Evolutionary conservation across 2,329 filamentous ascomycete species (phyloP), one percentile per base, ranked within the genome.

Genomic region (Aspergillus thermomutatus): DNA sequence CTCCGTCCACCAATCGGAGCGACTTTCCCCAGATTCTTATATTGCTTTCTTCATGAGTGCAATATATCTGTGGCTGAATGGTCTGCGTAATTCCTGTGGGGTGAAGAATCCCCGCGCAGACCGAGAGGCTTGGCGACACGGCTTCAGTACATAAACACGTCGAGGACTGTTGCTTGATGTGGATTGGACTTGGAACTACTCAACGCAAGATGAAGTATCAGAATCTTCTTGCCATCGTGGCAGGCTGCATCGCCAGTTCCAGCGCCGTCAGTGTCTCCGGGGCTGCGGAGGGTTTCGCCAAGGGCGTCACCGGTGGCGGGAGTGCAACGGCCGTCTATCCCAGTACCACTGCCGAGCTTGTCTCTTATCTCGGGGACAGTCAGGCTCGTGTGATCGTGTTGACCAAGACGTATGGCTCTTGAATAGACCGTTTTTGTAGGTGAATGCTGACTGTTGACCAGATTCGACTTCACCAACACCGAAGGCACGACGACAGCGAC

Each of bases 291-390:
- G 80, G 80, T 55, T 82, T 82, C 57, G 80, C 79, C 17, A 70
- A 74, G 57, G 82, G 83, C 50, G 81, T 83, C 27, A 87, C 85
- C 19, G 85, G 85, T 40, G 85, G 85, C 65, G 84, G 83, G 53
- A 76, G 64, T 57, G 83, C 82, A 23, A 72, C 76, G 8, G 69
- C 82, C 27, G 82, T 82, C 19, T 82, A 83, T 63, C 84, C 84
- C 11, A 75, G 69, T 19, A 81, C 76, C 50, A 84, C 71, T 45
- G 77, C 73, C 25, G 77, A 88, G 78, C 80, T 87, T 49, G 80
- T 82, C 69, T 79, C 75, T 41, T 87, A 86, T 73, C 80, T 88
- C 4, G 76, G 77, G 8, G 83, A 86, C 69, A 72, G 71, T 54
- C 68, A 75, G 21, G 64, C 84, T 11, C 80, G 83, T 25, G 80